These are phyloP conservation scores for Albifimbria verrucaria DNA, from an alignment of 2,329 filamentous ascomycete species.

Conservation along the genomic window DNA sequence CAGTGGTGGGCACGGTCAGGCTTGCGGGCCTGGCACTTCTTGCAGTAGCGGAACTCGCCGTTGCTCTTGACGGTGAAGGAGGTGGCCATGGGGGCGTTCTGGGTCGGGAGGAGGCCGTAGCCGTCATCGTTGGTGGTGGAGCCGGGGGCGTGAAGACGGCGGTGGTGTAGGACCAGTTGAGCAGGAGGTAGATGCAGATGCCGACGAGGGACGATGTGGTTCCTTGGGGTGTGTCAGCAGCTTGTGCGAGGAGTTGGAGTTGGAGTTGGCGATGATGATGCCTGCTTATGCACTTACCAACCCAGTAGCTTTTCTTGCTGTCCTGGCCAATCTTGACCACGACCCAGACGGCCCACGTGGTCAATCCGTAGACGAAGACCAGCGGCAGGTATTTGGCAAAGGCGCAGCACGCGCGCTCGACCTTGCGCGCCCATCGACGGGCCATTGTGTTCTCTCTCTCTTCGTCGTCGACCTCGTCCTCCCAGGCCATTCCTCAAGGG, in stretches of 20 bases:
- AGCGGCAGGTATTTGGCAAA: slow-evolving; percentile 82
- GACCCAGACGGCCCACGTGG: slow-evolving; percentile 93
- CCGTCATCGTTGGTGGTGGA: slow-evolving; percentile 61
- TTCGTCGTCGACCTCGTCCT: slow-evolving; percentile 12
- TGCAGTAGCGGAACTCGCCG: slow-evolving; percentile 86
- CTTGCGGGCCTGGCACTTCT: slow-evolving; percentile 94
- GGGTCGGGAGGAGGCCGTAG: slow-evolving; percentile 78
- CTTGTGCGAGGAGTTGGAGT: too few relatives aligned
- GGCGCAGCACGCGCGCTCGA: slow-evolving; percentile 82
- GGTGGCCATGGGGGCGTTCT: slow-evolving; percentile 57
- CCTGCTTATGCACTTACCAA: slow-evolving; percentile 57
- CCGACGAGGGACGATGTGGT: slow-evolving; percentile 59
- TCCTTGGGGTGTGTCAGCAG: slow-evolving; percentile 34
- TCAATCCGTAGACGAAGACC: slow-evolving; percentile 80
- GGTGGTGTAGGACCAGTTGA: slow-evolving; percentile 86
- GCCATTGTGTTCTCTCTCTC: slow-evolving; percentile 36
- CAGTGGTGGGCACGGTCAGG: slow-evolving; percentile 96
- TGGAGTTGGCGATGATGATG: too few relatives aligned
- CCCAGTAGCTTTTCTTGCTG: slow-evolving; percentile 50
- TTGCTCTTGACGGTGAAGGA: slow-evolving; percentile 91
- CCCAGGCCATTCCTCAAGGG: slow-evolving; percentile 7
- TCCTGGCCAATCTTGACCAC: slow-evolving; percentile 68
- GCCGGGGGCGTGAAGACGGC: slow-evolving; percentile 93
- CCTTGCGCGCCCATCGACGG: slow-evolving; percentile 62
- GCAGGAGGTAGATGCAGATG: slow-evolving; percentile 68